A percentile compares a stretch with the other conserved stretches of the same genome.
Conservation (phyloP, 1,284 basidiomycete genomes). For the Cryptococcus sp. region DNA sequence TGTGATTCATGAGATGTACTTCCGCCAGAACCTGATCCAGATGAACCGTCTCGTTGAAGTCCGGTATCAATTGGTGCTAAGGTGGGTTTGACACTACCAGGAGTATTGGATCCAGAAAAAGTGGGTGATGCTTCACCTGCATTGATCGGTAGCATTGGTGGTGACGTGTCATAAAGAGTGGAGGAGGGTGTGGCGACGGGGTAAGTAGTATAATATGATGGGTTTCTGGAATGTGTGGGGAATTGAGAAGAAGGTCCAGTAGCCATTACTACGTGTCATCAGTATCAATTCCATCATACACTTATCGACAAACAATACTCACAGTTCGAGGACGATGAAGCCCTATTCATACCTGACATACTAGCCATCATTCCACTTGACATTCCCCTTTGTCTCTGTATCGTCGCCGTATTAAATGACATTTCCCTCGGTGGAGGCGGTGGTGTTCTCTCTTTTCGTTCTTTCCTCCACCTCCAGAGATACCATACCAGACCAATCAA, state of each 20-base stretch:
- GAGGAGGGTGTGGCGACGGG: slow-evolving; percentile 31
- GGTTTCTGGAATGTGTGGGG: slow-evolving; percentile 18
- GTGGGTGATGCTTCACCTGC: slow-evolving; percentile 20
- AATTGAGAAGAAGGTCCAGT: slow-evolving; percentile 13
- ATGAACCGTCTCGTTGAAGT: slow-evolving; percentile 12
- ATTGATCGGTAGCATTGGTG: slow-evolving; percentile 15
- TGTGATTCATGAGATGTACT: neutral
- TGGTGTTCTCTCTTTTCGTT: slow-evolving; percentile 33
- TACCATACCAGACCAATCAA: slow-evolving; percentile 20
- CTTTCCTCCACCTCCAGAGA: slow-evolving; percentile 24
- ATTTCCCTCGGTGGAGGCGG: slow-evolving; percentile 40
- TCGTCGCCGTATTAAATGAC: slow-evolving; percentile 12
- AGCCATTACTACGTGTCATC: slow-evolving; percentile 14
- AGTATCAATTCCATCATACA: neutral
- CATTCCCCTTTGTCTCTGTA: slow-evolving; percentile 7
- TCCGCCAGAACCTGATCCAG: slow-evolving; percentile 2
- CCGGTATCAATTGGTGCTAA: slow-evolving; percentile 21
- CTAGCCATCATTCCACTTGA: slow-evolving; percentile 12
- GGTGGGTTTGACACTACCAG: slow-evolving; percentile 9
- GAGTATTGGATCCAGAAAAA: slow-evolving; percentile 1
- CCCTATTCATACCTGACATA: slow-evolving; percentile 11
- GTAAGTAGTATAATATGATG: slow-evolving; percentile 32
- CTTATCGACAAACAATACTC: slow-evolving; percentile 5
- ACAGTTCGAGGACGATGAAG: slow-evolving; percentile 34
- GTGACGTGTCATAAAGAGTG: slow-evolving; percentile 21